Percentiles rank a stretch among this genome's conserved stretches.
phyloP scores from a whole-genome alignment of 495 filamentous ascomycete species.

The Immersiella caudata region DNA sequence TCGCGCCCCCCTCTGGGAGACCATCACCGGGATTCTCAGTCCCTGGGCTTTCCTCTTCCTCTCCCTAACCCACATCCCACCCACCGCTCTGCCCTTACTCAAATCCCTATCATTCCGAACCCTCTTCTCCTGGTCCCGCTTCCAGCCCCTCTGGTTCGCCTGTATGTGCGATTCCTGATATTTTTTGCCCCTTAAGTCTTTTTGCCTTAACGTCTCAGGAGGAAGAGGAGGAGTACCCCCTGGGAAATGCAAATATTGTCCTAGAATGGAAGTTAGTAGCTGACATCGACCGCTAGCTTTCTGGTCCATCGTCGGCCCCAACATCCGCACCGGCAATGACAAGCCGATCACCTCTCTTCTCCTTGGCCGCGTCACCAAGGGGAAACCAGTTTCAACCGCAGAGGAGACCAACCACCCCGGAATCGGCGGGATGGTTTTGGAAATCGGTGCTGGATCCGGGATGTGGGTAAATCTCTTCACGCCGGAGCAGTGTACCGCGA shows the following conservation, averaged over 20 bases:
- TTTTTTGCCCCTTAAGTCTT: too few relatives aligned
- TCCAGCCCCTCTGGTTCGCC: constrained; percentile 53
- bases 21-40: constrained; percentile 32
- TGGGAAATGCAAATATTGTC: too few relatives aligned
- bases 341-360: constrained; percentile 46
- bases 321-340: constrained; percentile 33
- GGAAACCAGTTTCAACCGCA: constrained; percentile 20
- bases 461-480: constrained; percentile 49
- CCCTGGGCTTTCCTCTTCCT: constrained; percentile 46
- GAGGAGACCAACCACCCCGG: constrained; percentile 26
- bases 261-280: too few relatives aligned
- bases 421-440: constrained; percentile 44
- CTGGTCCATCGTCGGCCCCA: constrained; percentile 49
- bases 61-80: constrained; percentile 43
- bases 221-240: too few relatives aligned
- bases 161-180: too few relatives aligned
- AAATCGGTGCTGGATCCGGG: constrained; percentile 54
- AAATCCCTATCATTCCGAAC: constrained; percentile 25
- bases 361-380: constrained; percentile 37
- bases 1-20: constrained; percentile 6
- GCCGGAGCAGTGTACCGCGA: constrained; percentile 3
- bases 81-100: constrained; percentile 39
- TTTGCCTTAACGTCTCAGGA: too few relatives aligned
- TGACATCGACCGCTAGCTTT: too few relatives aligned
- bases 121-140: constrained; percentile 37